A percentile compares a stretch with the other conserved stretches of the same genome.
phyloP scores from a whole-genome alignment of 768 basidiomycete species.

The Termitomyces sp. region DNA sequence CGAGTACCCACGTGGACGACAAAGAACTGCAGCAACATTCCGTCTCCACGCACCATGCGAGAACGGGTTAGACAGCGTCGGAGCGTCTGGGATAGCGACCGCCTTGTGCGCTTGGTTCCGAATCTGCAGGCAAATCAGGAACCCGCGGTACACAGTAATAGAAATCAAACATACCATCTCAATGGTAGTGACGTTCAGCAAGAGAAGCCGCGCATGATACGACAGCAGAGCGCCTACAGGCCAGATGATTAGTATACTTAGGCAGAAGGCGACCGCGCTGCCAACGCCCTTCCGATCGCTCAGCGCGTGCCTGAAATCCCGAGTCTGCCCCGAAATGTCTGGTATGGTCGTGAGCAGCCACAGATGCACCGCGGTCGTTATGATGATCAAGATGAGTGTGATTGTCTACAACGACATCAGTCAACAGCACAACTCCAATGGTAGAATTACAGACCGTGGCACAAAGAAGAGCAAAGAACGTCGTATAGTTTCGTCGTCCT shows the following conservation, averaged over 20 bases:
- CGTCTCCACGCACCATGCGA: slow-evolving; percentile 70
- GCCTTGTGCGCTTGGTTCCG: slow-evolving; percentile 79
- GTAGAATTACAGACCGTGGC: slow-evolving; percentile 52
- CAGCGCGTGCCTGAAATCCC: slow-evolving; percentile 41
- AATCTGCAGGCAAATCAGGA: slow-evolving; percentile 47
- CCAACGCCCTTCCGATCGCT: slow-evolving; percentile 47
- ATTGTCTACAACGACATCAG: slow-evolving; percentile 43
- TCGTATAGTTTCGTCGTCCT: slow-evolving; percentile 89
- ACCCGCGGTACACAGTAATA: too few relatives aligned
- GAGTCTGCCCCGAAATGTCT: slow-evolving; percentile 24
- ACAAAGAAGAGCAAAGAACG: slow-evolving; percentile 84
- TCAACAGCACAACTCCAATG: slow-evolving; percentile 1
- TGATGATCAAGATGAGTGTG: slow-evolving; percentile 68
- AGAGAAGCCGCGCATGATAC: slow-evolving; percentile 83
- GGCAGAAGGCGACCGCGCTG: slow-evolving; percentile 73
- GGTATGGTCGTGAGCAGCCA: slow-evolving; percentile 48
- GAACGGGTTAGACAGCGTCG: slow-evolving; percentile 77
- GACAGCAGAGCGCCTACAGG: slow-evolving; percentile 72
- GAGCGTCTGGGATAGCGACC: slow-evolving; percentile 48
- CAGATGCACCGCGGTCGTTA: slow-evolving; percentile 80
- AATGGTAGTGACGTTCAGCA: slow-evolving; percentile 91
- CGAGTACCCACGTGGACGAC: slow-evolving; percentile 73
- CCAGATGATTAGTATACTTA: slow-evolving; percentile 73
- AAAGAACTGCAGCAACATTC: slow-evolving; percentile 73
- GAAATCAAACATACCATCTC: slow-evolving; percentile 87